phyloP scores from a whole-genome alignment of 2,329 filamentous ascomycete species.

The Apiospora hydei region DNA sequence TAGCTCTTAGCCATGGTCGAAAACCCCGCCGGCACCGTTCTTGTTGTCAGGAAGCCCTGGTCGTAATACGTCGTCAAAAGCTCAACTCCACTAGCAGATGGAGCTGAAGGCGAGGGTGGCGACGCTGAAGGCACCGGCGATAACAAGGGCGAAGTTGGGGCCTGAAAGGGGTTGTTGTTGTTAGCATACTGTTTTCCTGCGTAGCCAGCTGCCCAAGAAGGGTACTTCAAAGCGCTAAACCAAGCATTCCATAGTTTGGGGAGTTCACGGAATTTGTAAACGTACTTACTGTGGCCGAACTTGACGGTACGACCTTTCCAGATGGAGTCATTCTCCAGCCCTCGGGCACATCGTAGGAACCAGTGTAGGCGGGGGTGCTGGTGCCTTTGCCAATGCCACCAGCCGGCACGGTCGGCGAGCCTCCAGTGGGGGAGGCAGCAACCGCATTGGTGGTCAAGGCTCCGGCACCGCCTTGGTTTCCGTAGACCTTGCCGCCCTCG shows the following conservation, averaged over 20 bases:
- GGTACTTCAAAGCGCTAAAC: no score
- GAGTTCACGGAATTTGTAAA: constrained; percentile 46
- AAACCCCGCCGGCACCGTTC: constrained; percentile 46
- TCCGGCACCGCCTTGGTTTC: constrained; percentile 64
- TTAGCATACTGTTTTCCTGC: neutral
- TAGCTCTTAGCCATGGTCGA: constrained; percentile 47
- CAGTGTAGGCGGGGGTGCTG: constrained; percentile 54
- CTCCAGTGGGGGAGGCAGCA: constrained; percentile 68
- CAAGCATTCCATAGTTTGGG: neutral
- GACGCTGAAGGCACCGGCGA: constrained; percentile 55
- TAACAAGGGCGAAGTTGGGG: constrained; percentile 42
- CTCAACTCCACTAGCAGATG: constrained; percentile 50
- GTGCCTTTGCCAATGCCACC: constrained; percentile 70
- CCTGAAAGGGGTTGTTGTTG: neutral
- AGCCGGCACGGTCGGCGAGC: constrained; percentile 71
- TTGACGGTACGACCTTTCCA: constrained; percentile 80
- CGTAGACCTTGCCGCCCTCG: constrained; percentile 79
- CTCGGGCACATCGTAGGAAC: constrained; percentile 60
- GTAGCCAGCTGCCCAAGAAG: no score
- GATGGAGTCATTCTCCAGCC: constrained; percentile 82
- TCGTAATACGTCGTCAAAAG: constrained; percentile 39
- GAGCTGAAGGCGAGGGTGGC: constrained; percentile 46
- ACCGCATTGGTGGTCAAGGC: constrained; percentile 62
- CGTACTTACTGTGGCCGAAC: constrained; percentile 60
- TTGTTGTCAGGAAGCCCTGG: constrained; percentile 55